Percentiles rank a stretch among this genome's conserved stretches.
These are phyloP conservation scores for Dillenia suffruticosa DNA, from an alignment of 164 flowering plant genomes.

Conservation along the genomic window DNA sequence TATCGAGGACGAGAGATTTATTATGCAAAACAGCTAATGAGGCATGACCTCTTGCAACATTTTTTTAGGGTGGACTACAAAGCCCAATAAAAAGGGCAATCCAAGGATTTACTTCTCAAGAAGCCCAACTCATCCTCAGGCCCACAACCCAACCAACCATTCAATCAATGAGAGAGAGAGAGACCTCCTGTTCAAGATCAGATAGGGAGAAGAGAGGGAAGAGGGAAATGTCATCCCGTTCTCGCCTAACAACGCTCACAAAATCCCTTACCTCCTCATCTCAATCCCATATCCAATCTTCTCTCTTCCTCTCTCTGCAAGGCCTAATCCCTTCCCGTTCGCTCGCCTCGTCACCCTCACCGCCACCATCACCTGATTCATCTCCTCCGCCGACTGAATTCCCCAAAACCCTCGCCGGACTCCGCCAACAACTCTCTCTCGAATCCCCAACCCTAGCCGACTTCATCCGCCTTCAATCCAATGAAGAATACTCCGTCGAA, in stretches of 20 bases:
- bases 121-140: too few relatives aligned
- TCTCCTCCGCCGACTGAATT: conserved; percentile 13
- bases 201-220: background rate
- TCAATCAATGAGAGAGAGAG: too few relatives aligned
- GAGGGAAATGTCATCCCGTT: conserved; percentile 11
- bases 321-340: conserved; percentile 1
- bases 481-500: conserved; percentile 51
- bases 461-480: conserved; percentile 31
- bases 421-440: conserved; percentile 49
- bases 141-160: too few relatives aligned
- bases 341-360: conserved; percentile 20
- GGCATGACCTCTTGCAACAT: too few relatives aligned
- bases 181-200: too few relatives aligned
- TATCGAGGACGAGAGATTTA: too few relatives aligned
- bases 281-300: conserved; percentile 4
- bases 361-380: conserved; percentile 1
- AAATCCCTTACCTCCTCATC: background rate
- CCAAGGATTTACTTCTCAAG: too few relatives aligned
- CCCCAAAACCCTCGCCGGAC: conserved; percentile 36
- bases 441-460: conserved; percentile 51
- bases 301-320: conserved; percentile 7
- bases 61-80: too few relatives aligned
- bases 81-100: too few relatives aligned
- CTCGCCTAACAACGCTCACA: conserved; percentile 15
- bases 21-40: too few relatives aligned